Evolutionary conservation across 2,329 filamentous ascomycete species (phyloP).

Genomic region (Phaeophleospora eucalypticola): DNA sequence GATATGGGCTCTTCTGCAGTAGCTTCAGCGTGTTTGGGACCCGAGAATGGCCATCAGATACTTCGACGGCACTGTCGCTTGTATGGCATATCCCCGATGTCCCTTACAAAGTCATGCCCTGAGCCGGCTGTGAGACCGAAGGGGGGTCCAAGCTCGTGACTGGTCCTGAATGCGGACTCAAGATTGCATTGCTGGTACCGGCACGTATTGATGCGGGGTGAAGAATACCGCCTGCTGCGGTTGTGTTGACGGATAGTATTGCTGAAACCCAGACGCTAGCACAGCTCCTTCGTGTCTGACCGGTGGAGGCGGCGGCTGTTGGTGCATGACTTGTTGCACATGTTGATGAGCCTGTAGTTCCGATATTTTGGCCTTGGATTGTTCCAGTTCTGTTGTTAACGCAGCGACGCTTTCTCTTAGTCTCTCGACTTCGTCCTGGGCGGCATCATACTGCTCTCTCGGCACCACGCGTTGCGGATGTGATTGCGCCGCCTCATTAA

Average conservation of each 20-base stretch:
- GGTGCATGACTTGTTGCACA: not conserved
- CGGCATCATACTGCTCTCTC: not conserved
- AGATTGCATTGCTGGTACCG: too few relatives aligned
- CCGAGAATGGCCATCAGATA: too few relatives aligned
- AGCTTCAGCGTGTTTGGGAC: too few relatives aligned
- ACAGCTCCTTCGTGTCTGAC: not conserved
- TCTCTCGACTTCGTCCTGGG: not conserved
- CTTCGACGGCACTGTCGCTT: too few relatives aligned
- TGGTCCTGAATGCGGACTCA: too few relatives aligned
- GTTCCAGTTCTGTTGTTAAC: not conserved
- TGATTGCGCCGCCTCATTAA: not conserved
- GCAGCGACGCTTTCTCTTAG: not conserved
- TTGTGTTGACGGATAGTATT: not conserved
- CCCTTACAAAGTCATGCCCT: too few relatives aligned
- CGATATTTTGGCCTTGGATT: not conserved
- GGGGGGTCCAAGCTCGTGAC: too few relatives aligned
- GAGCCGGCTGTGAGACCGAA: too few relatives aligned
- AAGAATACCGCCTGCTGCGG: slow-evolving; percentile 4
- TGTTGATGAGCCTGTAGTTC: not conserved
- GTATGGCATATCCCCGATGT: too few relatives aligned
- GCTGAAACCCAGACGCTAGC: not conserved
- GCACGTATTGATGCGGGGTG: slow-evolving; percentile 8
- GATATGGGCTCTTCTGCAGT: too few relatives aligned
- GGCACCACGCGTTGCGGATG: not conserved
- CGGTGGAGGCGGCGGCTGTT: not conserved